phyloP scores from a whole-genome alignment of 192 early-diverging fungal species.

The Coemansia sp. region DNA sequence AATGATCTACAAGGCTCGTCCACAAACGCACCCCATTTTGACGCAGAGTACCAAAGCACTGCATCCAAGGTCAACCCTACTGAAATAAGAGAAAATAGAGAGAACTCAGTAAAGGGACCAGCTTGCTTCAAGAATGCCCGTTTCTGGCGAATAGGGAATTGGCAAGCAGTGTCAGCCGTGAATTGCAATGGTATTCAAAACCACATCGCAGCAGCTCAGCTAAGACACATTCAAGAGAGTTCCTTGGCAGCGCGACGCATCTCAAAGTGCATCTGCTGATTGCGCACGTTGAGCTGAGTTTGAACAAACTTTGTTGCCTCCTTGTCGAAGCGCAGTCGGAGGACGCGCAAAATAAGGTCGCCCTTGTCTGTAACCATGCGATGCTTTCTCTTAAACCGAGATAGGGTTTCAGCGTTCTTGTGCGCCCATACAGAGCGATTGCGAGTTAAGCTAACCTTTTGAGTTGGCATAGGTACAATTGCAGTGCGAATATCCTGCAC shows the following conservation, averaged over 20 bases:
- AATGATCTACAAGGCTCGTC: no score
- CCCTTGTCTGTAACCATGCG: constrained; percentile 46
- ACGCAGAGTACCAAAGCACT: no score
- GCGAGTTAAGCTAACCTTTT: constrained; percentile 18
- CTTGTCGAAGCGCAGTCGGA: constrained; percentile 46
- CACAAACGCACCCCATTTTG: no score
- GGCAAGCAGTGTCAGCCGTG: no score
- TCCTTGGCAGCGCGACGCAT: constrained; percentile 33
- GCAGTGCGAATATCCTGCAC: constrained; percentile 29
- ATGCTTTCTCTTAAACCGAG: constrained; percentile 24
- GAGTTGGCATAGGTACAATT: constrained; percentile 17
- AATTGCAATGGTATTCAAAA: background rate
- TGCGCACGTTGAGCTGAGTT: constrained; percentile 38
- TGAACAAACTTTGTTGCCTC: constrained; percentile 43
- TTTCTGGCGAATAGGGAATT: no score
- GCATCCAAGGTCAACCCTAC: no score
- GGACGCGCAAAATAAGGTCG: constrained; percentile 43
- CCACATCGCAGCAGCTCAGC: background rate
- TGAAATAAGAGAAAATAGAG: background rate
- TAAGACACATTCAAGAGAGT: no score
- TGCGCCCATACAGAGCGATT: constrained; percentile 52
- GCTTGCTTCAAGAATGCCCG: no score
- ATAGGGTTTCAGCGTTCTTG: constrained; percentile 40
- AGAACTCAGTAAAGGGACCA: background rate
- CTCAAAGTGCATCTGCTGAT: constrained; percentile 47